A percentile compares a stretch with the other conserved stretches of the same genome.
phyloP scores from a whole-genome alignment of 345 rosid genomes.

The Lepidium aucheri region DNA sequence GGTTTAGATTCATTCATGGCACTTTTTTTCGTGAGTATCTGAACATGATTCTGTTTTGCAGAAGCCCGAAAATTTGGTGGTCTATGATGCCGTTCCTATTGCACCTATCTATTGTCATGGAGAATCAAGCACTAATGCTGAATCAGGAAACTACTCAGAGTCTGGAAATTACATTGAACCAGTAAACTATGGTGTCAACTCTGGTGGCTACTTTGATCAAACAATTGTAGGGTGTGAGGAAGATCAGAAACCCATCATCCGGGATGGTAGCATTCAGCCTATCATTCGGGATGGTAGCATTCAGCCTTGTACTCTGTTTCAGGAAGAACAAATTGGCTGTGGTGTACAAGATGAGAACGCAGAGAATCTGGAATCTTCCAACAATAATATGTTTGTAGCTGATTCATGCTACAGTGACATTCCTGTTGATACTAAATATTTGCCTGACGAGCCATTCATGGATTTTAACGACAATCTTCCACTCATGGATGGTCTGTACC shows the following conservation, averaged over 20 bases:
- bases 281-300: constrained; percentile 30
- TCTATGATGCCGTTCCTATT: constrained; percentile 36
- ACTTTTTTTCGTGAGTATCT: neutral
- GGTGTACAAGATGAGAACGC: constrained; percentile 37
- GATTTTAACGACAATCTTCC: constrained; percentile 39
- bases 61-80: constrained; percentile 35
- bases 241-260: constrained; percentile 47
- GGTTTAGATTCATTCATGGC: neutral
- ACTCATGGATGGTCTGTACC: constrained; percentile 40
- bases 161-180: constrained; percentile 15
- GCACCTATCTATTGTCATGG: constrained; percentile 41
- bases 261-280: constrained; percentile 37
- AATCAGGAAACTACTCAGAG: constrained; percentile 24
- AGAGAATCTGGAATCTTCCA: constrained; percentile 31
- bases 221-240: constrained; percentile 35
- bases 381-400: constrained; percentile 32
- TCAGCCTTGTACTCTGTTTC: constrained; percentile 30
- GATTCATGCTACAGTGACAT: constrained; percentile 36
- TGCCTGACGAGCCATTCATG: constrained; percentile 46
- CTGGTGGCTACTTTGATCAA: constrained; percentile 21
- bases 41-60: constrained; percentile 19
- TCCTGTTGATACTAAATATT: constrained; percentile 29
- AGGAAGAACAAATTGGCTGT: constrained; percentile 34
- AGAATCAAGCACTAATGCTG: constrained; percentile 52
- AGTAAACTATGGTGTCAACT: constrained; percentile 24